Base-by-base conservation (phyloP, 2,329 filamentous ascomycete genomes). In the Trichoderma afroharzianum region DNA sequence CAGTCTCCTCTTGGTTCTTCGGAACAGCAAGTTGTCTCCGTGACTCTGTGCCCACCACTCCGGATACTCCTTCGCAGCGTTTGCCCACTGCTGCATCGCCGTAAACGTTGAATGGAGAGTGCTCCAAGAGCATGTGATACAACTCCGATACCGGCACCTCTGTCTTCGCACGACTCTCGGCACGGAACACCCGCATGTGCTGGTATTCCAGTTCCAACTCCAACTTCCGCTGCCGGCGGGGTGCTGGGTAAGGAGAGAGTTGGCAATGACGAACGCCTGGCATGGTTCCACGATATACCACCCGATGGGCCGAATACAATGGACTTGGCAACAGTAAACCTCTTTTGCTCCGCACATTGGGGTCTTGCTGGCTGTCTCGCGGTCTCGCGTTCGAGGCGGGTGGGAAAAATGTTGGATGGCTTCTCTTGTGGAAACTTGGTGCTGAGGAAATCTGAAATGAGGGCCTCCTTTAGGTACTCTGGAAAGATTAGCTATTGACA, bases 231-330 rank as follows among this genome's bases (percentile, higher is more conserved):
- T 26, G 26, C 57, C 57, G 9, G 32, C 32, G 53, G 55, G 3
- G 33, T 43, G 33, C 3, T 68, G 63, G 15, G n/a, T 12, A 18
- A 47, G 15, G 55, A 28, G 5, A 9, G 33, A 50, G n/a, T 63
- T 30, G 66, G 55, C 28, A 2, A 12, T 32, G 14, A 18, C 4
- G 30, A 71, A 59, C 14, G 58, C 55, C 11, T 59, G 21, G 18
- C 71, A 71, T 36, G 69, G 69, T 15, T 72, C 59, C 36, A 62
- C 15, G 43, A 72, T 66, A 15, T 71, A 69, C 71, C 71, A 72
- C 18, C 71, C 71, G 24, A 72, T 26, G 30, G 59, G 36, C 12
- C 47, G 69, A 24, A 33, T 15, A 18, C 71, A 73, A 18, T 28
- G n/a, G 21, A 24, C 55, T 32, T 61, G 24, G n/a, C 69, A 26